Base-by-base conservation (phyloP, 805 yeast genomes). In the Komagataella ulmi region DNA sequence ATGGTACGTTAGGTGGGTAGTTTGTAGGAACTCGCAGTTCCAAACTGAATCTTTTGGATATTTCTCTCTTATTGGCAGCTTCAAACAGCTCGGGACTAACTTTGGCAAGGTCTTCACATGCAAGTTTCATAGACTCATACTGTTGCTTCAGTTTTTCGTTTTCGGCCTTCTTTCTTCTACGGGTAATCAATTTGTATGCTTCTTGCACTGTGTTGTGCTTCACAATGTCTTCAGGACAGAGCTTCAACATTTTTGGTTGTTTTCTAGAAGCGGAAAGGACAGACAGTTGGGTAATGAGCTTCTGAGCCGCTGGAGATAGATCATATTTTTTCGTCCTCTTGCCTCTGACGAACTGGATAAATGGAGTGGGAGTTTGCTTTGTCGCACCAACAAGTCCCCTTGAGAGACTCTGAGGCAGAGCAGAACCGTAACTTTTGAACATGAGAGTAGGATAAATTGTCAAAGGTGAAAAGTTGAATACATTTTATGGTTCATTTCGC, bases 1-100 rank as follows among this genome's bases (percentile, higher is more conserved):
- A 90, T 17, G 85, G 73, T 54, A 76, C 75, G 60, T 78, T 80
- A 17, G 97, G 85, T 12, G 99, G 99, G 55, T 73, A 87, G 52
- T 89, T 91, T 1, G 95, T 85, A 18, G 99, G 99, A 7, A 87
- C 80, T 61, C 93, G 80, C 65, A 88, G 64, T 61, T 91, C 97
- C 59, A 86, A 68, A 4, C 96, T 91, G 65, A 87, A 89, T 59
- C 88, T 72, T 57, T 77, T 76, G 53, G 73, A 72, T 47, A 65
- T 65, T 57, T 84, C 83, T 49, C 71, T 68, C 30, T 65, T 65
- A 58, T 79, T 82, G 8, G 96, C 95, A 36, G 71, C 71, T 51
- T 72, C 75, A 58, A 72, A 89, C 50, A 91, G 69, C 48, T 68
- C 73, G 0, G 81, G 79, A 54, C 72, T 73, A 7, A 75, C 61